Evolutionary conservation across 805 yeast genomes (phyloP), one percentile per base, ranked within the genome.

Genomic region (Pichia occidentalis): DNA sequence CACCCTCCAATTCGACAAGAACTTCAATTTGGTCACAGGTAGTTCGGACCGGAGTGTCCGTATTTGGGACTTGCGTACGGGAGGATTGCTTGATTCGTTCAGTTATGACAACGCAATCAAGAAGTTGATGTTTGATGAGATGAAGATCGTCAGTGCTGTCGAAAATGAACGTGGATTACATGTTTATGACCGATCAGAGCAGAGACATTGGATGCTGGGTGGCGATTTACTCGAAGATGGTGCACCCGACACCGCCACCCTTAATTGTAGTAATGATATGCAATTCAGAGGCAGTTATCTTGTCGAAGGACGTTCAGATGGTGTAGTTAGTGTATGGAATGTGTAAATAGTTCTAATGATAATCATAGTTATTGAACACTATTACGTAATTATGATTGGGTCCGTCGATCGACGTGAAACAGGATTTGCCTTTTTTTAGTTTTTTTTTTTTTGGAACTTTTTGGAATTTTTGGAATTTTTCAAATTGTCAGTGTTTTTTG

Each of bases 61-160:
- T 39, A 66, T 78, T 10, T 82, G 90, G 90, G 90, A 82, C 54
- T 59, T 82, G 29, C 64, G 90, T 45, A 77, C 75, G 1, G 87
- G 88, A 11, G 64, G 73, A 2, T 67, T 80, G 11, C 56, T 67
- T 26, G 80, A 77, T 49, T 75, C 80, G 1, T 75, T 75, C 56
- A 75, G 80, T 1, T 78, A 76, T 47, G 77, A 75, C 30, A 54
- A 69, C 1, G 73, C 80, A 2, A 70, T 80, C 16, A 54, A 68
- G 2, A 63, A 76, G 7, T 51, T 82, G 32, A 77, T 75, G 45
- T 78, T 82, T 53, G 87, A 80, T 49, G 51, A 67, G 5, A 56
- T 72, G 31, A 65, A 74, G 41, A 71, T 82, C 17, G 79, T 75
- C 1, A 47, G 51, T 23, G 34, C 32, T 19, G 68, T 81, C 1